A percentile compares a stretch with the other conserved stretches of the same genome.
phyloP scores from a whole-genome alignment of 345 rosid species.

The Moricandia arvensis region DNA sequence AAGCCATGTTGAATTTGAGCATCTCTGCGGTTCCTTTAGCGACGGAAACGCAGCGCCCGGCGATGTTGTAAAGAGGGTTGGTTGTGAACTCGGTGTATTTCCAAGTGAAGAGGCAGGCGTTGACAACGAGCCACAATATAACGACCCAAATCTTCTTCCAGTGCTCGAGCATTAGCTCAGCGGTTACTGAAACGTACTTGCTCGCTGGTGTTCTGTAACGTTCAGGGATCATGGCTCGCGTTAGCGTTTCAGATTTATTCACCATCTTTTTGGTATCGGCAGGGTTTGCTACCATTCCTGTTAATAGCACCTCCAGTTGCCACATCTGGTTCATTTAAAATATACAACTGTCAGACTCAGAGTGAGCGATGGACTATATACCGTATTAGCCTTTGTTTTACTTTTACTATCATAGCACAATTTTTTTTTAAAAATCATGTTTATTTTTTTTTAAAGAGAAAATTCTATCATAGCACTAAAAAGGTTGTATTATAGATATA shows the following conservation, averaged over 20 bases:
- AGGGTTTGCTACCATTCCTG: constrained; percentile 65
- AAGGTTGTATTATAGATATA: no score
- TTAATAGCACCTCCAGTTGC: constrained; percentile 79
- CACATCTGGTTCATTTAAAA: constrained; percentile 57
- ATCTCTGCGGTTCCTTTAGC: constrained; percentile 86
- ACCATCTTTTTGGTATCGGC: constrained; percentile 7
- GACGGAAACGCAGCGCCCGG: constrained; percentile 65
- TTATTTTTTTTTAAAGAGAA: no score
- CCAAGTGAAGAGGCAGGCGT: constrained; percentile 49
- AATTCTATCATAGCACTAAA: no score
- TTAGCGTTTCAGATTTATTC: constrained; percentile 39
- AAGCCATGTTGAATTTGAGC: constrained; percentile 82
- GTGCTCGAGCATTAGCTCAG: constrained; percentile 55
- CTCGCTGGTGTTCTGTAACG: constrained; percentile 59
- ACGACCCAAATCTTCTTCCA: constrained; percentile 71
- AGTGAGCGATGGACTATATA: neutral
- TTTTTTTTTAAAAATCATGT: no score
- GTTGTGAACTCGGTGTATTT: constrained; percentile 41
- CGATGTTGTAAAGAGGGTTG: constrained; percentile 46
- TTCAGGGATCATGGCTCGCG: constrained; percentile 79
- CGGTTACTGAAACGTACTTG: constrained; percentile 42
- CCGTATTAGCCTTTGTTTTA: neutral
- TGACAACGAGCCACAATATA: constrained; percentile 45
- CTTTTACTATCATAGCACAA: no score
- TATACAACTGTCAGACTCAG: neutral